These are phyloP conservation scores for Eudorina sp. DNA, from an alignment of 139 green algal species.

Conservation along the genomic window DNA sequence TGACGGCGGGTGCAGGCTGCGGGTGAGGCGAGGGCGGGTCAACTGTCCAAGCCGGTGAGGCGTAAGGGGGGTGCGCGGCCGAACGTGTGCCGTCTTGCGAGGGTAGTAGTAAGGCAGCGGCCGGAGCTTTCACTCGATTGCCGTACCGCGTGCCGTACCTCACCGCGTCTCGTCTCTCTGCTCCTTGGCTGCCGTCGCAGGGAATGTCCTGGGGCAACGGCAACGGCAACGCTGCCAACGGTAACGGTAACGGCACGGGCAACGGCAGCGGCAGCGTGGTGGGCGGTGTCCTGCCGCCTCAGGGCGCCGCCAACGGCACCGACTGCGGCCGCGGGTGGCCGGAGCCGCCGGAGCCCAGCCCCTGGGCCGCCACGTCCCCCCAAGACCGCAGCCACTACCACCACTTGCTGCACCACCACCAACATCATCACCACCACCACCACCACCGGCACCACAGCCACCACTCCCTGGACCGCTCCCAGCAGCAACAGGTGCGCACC, in stretches of 20 bases:
- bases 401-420: background rate
- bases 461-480: background rate
- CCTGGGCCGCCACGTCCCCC: background rate
- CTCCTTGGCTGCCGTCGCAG: background rate
- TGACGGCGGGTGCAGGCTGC: no score
- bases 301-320: background rate
- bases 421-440: slow-evolving; percentile 14
- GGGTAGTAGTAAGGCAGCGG: no score
- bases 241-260: background rate
- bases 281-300: background rate
- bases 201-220: background rate
- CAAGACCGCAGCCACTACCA: background rate
- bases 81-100: no score
- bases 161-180: background rate
- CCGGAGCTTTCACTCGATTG: no score
- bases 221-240: background rate
- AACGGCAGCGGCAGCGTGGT: slow-evolving; percentile 5
- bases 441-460: slow-evolving; percentile 17
- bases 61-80: no score
- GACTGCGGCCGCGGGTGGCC: background rate
- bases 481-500: background rate
- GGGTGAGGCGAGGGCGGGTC: no score
- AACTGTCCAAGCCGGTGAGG: no score
- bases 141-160: no score
- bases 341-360: background rate